Evolutionary conservation across 2,329 filamentous ascomycete genomes (phyloP), one percentile per base, ranked within the genome.

Genomic region (Ophiostoma novo-ulmi): DNA sequence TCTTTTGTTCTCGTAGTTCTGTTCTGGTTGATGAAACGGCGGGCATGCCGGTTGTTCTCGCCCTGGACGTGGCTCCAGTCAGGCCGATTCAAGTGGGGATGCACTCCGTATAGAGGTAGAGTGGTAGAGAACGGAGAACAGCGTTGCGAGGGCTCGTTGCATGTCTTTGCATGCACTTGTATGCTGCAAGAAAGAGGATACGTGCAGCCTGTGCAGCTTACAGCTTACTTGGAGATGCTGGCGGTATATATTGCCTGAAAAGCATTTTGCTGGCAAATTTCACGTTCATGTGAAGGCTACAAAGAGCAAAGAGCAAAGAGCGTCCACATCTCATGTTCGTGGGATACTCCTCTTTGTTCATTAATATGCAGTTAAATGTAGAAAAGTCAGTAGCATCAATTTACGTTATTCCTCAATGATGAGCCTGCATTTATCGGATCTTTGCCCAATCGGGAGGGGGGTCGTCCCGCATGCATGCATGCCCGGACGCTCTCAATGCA

Each of bases 51-150:
- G 58, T 7, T 31, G 36, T 26, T 44, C 6, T 52, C 36, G 22
- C 26, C 55, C 14, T 39, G 71, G 58, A 72, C 71, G 71, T 72
- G 71, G 71, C 71, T 72, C 71, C 71, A 72, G 69, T 70, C 69
- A 67, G 4, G 48, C n/a, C 69, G 1, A 36, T 13, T 13, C 41
- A 39, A 66, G 69, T 66, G 61, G 69, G 41, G 61, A 65, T 39
- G 52, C 52, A 22, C 31, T 55, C 52, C 8, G n/a, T 58, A 26
- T 10, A 58, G 52, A 58, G 11, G 52, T 17, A 63, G 14, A 10
- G 52, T n/a, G 44, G 13, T 14, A 39, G 20, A 22, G 22, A 58
- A 64, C 61, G 58, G 31, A 63, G 58, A 20, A 8, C 6, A 63
- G 35, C 44, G 44, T 3, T 26, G 22, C 26, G 58, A 63, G 13